A percentile compares a stretch with the other conserved stretches of the same genome.
phyloP scores from a whole-genome alignment of 2,329 filamentous ascomycete species.

The Penicillium sclerotiorum region DNA sequence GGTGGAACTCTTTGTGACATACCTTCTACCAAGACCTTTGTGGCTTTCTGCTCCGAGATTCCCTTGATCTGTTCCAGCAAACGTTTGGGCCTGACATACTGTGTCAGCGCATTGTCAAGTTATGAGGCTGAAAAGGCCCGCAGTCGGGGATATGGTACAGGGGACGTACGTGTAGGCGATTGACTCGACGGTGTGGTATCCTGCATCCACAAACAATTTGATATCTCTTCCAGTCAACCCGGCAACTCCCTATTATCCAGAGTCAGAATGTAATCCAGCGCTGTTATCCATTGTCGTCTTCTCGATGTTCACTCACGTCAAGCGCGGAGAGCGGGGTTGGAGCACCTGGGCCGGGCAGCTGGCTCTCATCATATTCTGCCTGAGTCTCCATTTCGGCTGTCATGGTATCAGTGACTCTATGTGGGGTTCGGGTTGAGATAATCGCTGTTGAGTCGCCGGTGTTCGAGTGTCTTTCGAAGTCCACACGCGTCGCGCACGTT shows the following conservation, averaged over 20 bases:
- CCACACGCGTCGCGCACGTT: no score
- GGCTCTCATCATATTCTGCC: constrained; percentile 72
- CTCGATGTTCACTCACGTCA: constrained; percentile 65
- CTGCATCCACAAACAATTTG: constrained; percentile 86
- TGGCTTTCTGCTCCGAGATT: constrained; percentile 95
- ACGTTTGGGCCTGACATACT: constrained; percentile 61
- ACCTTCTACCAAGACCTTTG: constrained; percentile 90
- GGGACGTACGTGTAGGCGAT: constrained; percentile 81
- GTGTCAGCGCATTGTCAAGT: constrained; percentile 5
- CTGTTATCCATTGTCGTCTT: neutral
- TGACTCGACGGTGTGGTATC: constrained; percentile 92
- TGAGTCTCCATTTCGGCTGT: constrained; percentile 66
- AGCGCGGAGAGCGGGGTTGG: constrained; percentile 84
- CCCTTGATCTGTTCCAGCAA: constrained; percentile 94
- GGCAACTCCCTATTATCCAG: constrained; percentile 70
- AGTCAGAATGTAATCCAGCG: constrained; percentile 8
- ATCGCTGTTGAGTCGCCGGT: no score
- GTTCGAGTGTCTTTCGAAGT: neutral
- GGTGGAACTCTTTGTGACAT: constrained; percentile 27
- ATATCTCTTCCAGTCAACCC: constrained; percentile 95
- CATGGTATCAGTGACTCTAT: constrained; percentile 20
- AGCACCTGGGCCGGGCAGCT: constrained; percentile 82
- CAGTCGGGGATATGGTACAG: no score
- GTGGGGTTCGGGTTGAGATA: neutral
- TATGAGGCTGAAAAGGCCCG: no score